A percentile compares a stretch with the other conserved stretches of the same genome.
Conservation (phyloP, 495 filamentous ascomycete species). For the Penicillium angulare region DNA sequence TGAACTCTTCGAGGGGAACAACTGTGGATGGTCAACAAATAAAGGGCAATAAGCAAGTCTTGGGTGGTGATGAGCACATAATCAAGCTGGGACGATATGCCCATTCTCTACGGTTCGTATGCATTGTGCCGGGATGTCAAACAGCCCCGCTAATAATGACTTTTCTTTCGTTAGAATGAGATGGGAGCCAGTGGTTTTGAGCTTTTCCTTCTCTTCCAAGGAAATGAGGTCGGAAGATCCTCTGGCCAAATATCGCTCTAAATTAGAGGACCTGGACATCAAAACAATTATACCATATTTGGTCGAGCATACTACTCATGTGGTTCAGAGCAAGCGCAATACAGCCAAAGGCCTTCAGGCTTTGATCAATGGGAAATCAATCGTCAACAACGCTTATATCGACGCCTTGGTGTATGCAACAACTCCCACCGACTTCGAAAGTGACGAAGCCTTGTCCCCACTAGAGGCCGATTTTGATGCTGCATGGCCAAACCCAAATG, state of each 20-base stretch:
- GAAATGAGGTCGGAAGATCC: slow-evolving; percentile 69
- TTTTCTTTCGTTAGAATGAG: slow-evolving; percentile 64
- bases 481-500: slow-evolving; percentile 71
- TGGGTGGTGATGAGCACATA: slow-evolving; percentile 55
- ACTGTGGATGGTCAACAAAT: slow-evolving; percentile 69
- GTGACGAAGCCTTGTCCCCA: slow-evolving; percentile 54
- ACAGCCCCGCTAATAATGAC: no score
- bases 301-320: slow-evolving; percentile 72
- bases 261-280: slow-evolving; percentile 79
- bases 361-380: slow-evolving; percentile 77
- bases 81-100: slow-evolving; percentile 66
- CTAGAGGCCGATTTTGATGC: slow-evolving; percentile 83
- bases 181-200: slow-evolving; percentile 80
- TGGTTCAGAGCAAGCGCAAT: slow-evolving; percentile 87
- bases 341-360: slow-evolving; percentile 82
- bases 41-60: slow-evolving; percentile 47
- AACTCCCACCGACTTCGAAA: slow-evolving; percentile 48
- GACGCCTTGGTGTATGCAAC: slow-evolving; percentile 71
- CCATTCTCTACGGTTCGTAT: slow-evolving; percentile 47
- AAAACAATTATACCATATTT: slow-evolving; percentile 77
- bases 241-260: slow-evolving; percentile 55
- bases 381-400: slow-evolving; percentile 75
- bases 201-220: slow-evolving; percentile 77
- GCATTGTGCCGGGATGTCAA: no score
- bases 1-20: slow-evolving; percentile 77